Evolutionary conservation across 805 yeast genomes (phyloP).

Genomic region (Candida palmyrensis): DNA sequence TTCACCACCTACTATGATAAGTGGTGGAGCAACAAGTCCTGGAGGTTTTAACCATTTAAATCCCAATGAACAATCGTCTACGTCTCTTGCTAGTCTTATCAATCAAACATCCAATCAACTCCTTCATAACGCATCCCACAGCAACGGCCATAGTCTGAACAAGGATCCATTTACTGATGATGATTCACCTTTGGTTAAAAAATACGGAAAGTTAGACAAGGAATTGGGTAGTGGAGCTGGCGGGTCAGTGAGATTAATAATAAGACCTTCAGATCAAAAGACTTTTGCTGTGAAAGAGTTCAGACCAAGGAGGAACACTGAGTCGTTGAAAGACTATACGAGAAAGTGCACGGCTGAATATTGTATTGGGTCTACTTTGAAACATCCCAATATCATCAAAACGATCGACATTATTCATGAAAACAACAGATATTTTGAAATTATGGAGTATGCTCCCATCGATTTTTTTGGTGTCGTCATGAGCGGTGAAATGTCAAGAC

Average conservation of each 20-base stretch:
- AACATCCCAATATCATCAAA: slow-evolving; percentile 76
- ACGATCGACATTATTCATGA: slow-evolving; percentile 70
- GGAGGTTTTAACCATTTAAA: slow-evolving; percentile 1
- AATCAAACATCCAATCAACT: slow-evolving; percentile 34
- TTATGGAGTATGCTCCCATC: slow-evolving; percentile 90
- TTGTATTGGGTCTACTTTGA: slow-evolving; percentile 80
- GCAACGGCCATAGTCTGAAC: slow-evolving; percentile 35
- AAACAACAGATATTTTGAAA: slow-evolving; percentile 73
- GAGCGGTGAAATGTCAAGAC: slow-evolving; percentile 79
- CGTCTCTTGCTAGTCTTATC: slow-evolving; percentile 30
- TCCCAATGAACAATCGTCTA: slow-evolving; percentile 27
- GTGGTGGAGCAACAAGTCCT: not conserved
- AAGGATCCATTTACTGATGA: slow-evolving; percentile 34
- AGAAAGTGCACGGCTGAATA: slow-evolving; percentile 92
- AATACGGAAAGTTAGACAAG: slow-evolving; percentile 80
- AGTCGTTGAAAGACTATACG: slow-evolving; percentile 78
- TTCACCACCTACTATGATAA: slow-evolving; percentile 24
- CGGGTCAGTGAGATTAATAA: slow-evolving; percentile 77
- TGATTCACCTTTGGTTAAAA: slow-evolving; percentile 58
- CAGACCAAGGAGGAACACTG: slow-evolving; percentile 68
- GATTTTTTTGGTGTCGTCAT: slow-evolving; percentile 85
- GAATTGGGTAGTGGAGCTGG: slow-evolving; percentile 95
- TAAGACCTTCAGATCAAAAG: slow-evolving; percentile 57
- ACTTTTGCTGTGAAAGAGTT: slow-evolving; percentile 92
- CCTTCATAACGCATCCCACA: slow-evolving; percentile 31